A percentile compares a stretch with the other conserved stretches of the same genome.
Evolutionary conservation across 1,284 basidiomycete species (phyloP).

Genomic region (Trametes polyzona): DNA sequence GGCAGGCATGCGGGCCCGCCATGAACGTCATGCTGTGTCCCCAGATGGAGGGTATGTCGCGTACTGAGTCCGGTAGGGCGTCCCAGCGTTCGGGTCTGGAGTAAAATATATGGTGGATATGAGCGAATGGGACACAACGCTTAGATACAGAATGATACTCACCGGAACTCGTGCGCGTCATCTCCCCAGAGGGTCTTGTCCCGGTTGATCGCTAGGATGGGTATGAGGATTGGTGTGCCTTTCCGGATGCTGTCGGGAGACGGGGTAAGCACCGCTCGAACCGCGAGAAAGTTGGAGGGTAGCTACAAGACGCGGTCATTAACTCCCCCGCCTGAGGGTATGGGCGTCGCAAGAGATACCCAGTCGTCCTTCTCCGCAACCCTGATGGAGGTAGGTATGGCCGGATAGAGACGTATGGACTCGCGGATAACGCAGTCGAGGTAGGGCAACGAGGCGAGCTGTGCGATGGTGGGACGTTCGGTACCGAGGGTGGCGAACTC

Average conservation of each 20-base stretch:
- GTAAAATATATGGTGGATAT: background rate
- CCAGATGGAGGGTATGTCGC: constrained; percentile 59
- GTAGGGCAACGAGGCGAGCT: constrained; percentile 58
- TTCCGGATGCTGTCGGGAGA: constrained; percentile 41
- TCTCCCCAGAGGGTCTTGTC: constrained; percentile 56
- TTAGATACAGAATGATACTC: background rate
- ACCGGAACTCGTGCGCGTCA: constrained; percentile 57
- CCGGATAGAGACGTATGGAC: constrained; percentile 64
- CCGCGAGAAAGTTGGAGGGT: background rate
- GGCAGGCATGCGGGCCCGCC: constrained; percentile 56
- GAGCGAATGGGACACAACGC: background rate
- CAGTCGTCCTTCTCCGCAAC: constrained; percentile 53
- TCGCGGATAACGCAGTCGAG: constrained; percentile 75
- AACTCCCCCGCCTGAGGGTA: constrained; percentile 31
- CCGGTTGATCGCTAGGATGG: constrained; percentile 52
- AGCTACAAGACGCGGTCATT: constrained; percentile 32
- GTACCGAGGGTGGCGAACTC: constrained; percentile 55
- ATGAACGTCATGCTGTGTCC: constrained; percentile 60
- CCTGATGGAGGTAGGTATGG: constrained; percentile 61
- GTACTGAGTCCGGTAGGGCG: constrained; percentile 46
- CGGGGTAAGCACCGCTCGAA: background rate
- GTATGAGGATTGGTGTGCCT: constrained; percentile 51
- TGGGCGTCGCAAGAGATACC: constrained; percentile 36
- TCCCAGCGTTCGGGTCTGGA: constrained; percentile 65
- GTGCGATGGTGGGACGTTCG: constrained; percentile 52